Evolutionary conservation across 75 land plant species (phyloP).

Genomic region (Pinus albicaulis): DNA sequence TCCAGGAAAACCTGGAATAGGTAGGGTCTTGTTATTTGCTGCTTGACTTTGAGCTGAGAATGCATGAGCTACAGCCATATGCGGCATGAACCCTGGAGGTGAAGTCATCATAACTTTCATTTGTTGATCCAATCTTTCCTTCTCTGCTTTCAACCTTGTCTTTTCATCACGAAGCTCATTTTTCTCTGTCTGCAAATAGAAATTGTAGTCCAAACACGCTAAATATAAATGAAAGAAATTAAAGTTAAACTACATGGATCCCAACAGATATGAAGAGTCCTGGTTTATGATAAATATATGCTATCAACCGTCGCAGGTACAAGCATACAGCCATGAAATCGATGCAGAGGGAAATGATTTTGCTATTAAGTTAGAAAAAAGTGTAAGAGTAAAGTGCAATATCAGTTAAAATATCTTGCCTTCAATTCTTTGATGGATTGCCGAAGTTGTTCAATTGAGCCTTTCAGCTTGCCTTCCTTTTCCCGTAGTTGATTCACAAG

Average conservation of each 20-base stretch:
- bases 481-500: slow-evolving; percentile 55
- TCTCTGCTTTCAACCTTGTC: slow-evolving; percentile 40
- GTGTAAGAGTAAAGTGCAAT: not conserved
- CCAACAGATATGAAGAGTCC: not conserved
- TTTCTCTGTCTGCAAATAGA: slow-evolving; percentile 36
- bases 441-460: slow-evolving; percentile 63
- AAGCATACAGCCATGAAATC: not conserved
- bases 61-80: slow-evolving; percentile 25
- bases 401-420: slow-evolving; percentile 23
- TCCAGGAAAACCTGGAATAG: slow-evolving; percentile 72
- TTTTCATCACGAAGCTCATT: slow-evolving; percentile 58
- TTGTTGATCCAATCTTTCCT: slow-evolving; percentile 45
- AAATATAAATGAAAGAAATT: not conserved
- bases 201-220: not conserved
- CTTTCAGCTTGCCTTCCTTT: slow-evolving; percentile 67
- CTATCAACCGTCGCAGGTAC: not conserved
- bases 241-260: not conserved
- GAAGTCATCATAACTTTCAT: slow-evolving; percentile 27
- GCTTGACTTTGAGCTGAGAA: slow-evolving; percentile 35
- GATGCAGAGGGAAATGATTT: not conserved
- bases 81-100: slow-evolving; percentile 34
- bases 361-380: not conserved
- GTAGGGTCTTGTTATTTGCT: slow-evolving; percentile 34
- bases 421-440: slow-evolving; percentile 74
- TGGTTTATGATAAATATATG: not conserved